A percentile compares a stretch with the other conserved stretches of the same genome.
Evolutionary conservation across 2,329 filamentous ascomycete species (phyloP).

Genomic region (Elsinoe batatas): DNA sequence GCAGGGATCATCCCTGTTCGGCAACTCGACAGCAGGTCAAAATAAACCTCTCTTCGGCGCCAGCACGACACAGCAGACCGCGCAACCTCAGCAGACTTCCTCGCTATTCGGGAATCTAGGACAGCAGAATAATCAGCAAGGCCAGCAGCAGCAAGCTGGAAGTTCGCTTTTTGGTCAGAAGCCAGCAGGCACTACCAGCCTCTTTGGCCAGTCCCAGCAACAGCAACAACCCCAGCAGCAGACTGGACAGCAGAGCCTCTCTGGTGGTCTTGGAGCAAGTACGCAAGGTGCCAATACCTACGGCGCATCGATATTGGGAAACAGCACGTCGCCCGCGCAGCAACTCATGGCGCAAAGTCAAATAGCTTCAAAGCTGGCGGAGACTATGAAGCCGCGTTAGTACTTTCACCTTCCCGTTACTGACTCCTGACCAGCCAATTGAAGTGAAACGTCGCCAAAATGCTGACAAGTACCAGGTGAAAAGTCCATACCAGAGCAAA

Average conservation of each 20-base stretch:
- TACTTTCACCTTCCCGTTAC: neutral
- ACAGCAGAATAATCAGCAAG: constrained; percentile 19
- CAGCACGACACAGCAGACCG: constrained; percentile 16
- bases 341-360: constrained; percentile 10
- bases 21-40: constrained; percentile 9
- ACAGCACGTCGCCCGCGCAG: constrained; percentile 27
- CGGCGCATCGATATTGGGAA: constrained; percentile 18
- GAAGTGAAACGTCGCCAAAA: too few species aligned
- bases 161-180: constrained; percentile 21
- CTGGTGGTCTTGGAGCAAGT: constrained; percentile 21
- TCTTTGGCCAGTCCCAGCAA: constrained; percentile 28
- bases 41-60: constrained; percentile 16
- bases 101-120: constrained; percentile 23
- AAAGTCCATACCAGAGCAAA: constrained; percentile 66
- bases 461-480: constrained; percentile 41
- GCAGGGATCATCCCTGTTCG: constrained; percentile 19
- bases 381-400: constrained; percentile 16
- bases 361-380: constrained; percentile 2
- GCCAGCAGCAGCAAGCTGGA: constrained; percentile 31
- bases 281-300: constrained; percentile 18
- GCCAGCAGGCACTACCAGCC: constrained; percentile 23
- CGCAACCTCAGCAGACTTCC: constrained; percentile 22
- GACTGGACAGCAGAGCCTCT: constrained; percentile 17
- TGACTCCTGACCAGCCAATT: too few species aligned
- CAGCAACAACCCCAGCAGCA: constrained; percentile 25